These are phyloP conservation scores for Closterium sp. DNA, from an alignment of 139 green algal species.

Conservation along the genomic window DNA sequence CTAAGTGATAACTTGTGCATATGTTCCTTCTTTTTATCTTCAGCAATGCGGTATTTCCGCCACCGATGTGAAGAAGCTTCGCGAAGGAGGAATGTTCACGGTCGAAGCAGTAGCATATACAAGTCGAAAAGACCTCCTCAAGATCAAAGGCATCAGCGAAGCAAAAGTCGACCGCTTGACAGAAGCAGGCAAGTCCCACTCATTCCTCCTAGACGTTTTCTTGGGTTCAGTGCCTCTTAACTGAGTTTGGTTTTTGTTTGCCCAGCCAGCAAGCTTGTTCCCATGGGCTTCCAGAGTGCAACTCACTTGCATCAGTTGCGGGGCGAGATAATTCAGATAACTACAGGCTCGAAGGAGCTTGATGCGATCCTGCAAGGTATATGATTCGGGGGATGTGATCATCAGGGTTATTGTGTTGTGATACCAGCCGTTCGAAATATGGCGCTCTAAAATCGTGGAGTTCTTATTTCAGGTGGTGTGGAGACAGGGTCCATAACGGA, in stretches of 20 bases:
- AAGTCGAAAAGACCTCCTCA: constrained; percentile 75
- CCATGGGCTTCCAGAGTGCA: constrained; percentile 94
- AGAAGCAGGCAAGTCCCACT: constrained; percentile 67
- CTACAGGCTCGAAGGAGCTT: constrained; percentile 86
- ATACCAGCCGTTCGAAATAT: not conserved
- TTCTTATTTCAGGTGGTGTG: constrained; percentile 74
- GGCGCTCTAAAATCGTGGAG: not conserved
- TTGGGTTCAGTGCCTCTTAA: not conserved
- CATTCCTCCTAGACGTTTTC: not conserved
- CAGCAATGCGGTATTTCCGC: constrained; percentile 55
- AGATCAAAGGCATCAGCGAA: constrained; percentile 96
- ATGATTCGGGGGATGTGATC: too few relatives aligned
- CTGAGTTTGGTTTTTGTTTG: not conserved
- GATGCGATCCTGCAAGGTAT: constrained; percentile 80
- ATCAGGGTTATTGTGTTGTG: not conserved
- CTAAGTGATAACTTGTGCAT: not conserved
- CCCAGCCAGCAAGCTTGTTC: constrained; percentile 84
- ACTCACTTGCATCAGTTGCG: constrained; percentile 75
- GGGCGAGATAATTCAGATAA: constrained; percentile 80
- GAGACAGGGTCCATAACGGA: constrained; percentile 98
- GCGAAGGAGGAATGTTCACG: constrained; percentile 78
- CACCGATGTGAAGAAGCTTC: constrained; percentile 94
- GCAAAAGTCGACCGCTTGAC: constrained; percentile 91
- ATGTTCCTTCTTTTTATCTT: constrained; percentile 10
- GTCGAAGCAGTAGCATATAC: constrained; percentile 80